Evolutionary conservation across 108 stramenopile genomes (phyloP), one percentile per base, ranked within the genome.

Genomic region (Nitzschia putrida): DNA sequence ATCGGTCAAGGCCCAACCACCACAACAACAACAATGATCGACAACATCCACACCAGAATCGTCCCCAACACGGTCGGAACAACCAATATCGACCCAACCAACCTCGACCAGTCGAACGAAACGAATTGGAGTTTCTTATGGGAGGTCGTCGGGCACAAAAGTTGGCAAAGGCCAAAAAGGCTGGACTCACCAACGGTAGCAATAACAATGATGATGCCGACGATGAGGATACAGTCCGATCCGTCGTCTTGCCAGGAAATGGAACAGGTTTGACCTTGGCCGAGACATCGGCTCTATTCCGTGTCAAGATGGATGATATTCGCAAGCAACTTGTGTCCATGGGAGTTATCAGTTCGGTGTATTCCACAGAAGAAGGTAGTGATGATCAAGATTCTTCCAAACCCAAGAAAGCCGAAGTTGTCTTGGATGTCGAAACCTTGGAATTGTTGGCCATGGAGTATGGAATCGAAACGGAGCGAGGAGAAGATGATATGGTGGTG

Each of bases 391-490:
- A 43, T 57, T 26, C n/a, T 7, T 14, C 29, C 60, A 61, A 61
- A 21, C 16, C 29, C 12, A 37, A 61, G 8, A 26, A 56, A 10
- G 40, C 16, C 20, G 60, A 61, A 12, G 6, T 29, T 10, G 29
- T 57, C 2, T n/a, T 86, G 12, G 80, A 83, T 61, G 23, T 69
- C 14, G 85, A 83, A 24, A 57, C 56, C 34, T 57, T 76, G 57
- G 82, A 86, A 76, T 59, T 83, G 9, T 40, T 81, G 41, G 80
- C 82, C 8, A 29, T 86, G 69, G 79, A 85, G 55, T 66, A 78
- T 38, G 78, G 72, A 12, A 68, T 76, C 23, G 72, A 81, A 26
- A 66, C 77, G 3, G 53, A 71, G 22, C 64, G 80, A 49, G 57
- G 34, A 8, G 61, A 66, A 24, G 52, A 71, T 43, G 53, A 61